Evolutionary conservation across 371 early-diverging fungal genomes (phyloP).

Genomic region (Nematocida parisii): DNA sequence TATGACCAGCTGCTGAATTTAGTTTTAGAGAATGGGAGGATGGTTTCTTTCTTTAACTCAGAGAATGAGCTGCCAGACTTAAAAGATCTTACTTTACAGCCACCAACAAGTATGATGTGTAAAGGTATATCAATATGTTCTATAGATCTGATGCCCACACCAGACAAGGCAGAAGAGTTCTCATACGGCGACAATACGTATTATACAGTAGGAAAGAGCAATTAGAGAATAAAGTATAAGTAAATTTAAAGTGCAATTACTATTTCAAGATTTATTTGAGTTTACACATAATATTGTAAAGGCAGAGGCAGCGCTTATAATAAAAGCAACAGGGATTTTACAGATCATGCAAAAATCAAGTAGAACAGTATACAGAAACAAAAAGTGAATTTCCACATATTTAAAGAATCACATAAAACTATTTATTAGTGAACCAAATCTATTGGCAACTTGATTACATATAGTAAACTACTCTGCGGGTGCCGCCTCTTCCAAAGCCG

Average conservation of each 20-base stretch:
- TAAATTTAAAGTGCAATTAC: too few relatives aligned
- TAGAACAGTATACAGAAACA: too few relatives aligned
- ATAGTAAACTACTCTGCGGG: constrained; percentile 49
- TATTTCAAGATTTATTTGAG: too few relatives aligned
- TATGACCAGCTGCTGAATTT: constrained; percentile 56
- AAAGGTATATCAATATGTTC: constrained; percentile 53
- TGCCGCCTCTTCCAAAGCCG: constrained; percentile 12
- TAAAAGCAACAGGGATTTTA: too few relatives aligned
- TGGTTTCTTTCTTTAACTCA: background rate
- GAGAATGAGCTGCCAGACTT: background rate
- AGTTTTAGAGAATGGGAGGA: constrained; percentile 39
- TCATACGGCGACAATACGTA: constrained; percentile 1
- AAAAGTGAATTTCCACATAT: too few relatives aligned
- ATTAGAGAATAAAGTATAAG: background rate
- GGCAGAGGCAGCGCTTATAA: too few relatives aligned
- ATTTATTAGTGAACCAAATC: background rate
- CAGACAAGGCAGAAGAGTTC: constrained; percentile 6
- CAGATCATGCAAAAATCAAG: too few relatives aligned
- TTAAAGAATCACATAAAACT: too few relatives aligned
- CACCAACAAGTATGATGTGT: constrained; percentile 37
- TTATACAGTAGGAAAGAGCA: background rate
- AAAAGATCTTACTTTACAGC: background rate
- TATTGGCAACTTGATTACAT: background rate
- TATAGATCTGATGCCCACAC: constrained; percentile 22
- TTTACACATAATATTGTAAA: too few relatives aligned